A percentile compares a stretch with the other conserved stretches of the same genome.
Conservation (phyloP, 768 basidiomycete species). For the Podaxis sp. region DNA sequence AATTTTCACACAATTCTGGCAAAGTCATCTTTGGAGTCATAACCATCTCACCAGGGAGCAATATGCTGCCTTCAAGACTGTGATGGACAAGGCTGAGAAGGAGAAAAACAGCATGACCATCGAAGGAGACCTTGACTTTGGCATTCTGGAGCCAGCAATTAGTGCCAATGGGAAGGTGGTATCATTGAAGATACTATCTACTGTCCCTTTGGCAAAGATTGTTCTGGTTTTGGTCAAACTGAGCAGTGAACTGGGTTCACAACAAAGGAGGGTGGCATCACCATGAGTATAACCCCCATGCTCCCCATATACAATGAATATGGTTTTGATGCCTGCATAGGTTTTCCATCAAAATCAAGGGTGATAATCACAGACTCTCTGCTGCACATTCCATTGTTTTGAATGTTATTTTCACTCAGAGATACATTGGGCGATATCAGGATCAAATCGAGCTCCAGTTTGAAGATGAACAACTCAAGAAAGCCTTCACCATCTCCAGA, state of each 20-base stretch:
- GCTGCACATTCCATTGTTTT: slow-evolving; percentile 28
- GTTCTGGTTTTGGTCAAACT: slow-evolving; percentile 20
- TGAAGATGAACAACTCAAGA: slow-evolving; percentile 41
- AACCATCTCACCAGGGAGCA: slow-evolving; percentile 38
- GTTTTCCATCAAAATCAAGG: slow-evolving; percentile 24
- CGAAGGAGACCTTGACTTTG: slow-evolving; percentile 48
- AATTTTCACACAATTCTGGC: slow-evolving; percentile 30
- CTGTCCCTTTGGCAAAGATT: slow-evolving; percentile 29
- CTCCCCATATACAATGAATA: background rate
- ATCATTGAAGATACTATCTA: slow-evolving; percentile 26
- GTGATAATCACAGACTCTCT: slow-evolving; percentile 22
- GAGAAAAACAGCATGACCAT: slow-evolving; percentile 55
- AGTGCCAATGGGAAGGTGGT: slow-evolving; percentile 25
- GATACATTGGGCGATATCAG: slow-evolving; percentile 46
- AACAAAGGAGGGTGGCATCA: slow-evolving; percentile 11
- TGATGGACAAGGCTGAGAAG: slow-evolving; percentile 50
- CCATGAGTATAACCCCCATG: background rate
- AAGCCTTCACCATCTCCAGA: slow-evolving; percentile 50
- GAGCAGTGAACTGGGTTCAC: slow-evolving; percentile 5
- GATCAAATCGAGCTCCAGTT: slow-evolving; percentile 56
- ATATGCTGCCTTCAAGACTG: slow-evolving; percentile 40
- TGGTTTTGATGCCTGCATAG: slow-evolving; percentile 16
- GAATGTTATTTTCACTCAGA: slow-evolving; percentile 32
- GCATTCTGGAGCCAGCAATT: slow-evolving; percentile 41
- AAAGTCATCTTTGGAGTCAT: slow-evolving; percentile 26